These are phyloP conservation scores for Naematelia aurantialba DNA, from an alignment of 768 basidiomycete genomes.

Conservation along the genomic window DNA sequence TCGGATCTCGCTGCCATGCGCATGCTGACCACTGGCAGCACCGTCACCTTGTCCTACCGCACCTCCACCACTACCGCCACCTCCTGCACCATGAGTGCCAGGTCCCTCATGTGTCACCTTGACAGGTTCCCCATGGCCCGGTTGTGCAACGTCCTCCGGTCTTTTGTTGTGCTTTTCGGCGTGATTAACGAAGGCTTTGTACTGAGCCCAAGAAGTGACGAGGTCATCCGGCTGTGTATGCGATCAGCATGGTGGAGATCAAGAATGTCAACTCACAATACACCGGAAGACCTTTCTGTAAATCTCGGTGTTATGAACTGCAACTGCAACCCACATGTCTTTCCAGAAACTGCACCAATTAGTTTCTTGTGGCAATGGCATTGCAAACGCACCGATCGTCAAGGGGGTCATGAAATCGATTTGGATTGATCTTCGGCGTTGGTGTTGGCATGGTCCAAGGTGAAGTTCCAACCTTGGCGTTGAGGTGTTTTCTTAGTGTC, in stretches of 20 bases:
- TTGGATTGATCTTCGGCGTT: slow-evolving; percentile 68
- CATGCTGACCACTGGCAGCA: not conserved
- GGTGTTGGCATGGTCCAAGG: slow-evolving; percentile 64
- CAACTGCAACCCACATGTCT: slow-evolving; percentile 78
- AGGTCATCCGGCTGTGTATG: slow-evolving; percentile 71
- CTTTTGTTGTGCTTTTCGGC: slow-evolving; percentile 50
- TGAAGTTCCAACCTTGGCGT: slow-evolving; percentile 57
- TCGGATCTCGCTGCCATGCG: not conserved
- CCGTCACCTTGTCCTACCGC: slow-evolving; percentile 43
- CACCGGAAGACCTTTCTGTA: slow-evolving; percentile 92
- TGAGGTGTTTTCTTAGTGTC: slow-evolving; percentile 59
- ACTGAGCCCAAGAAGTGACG: slow-evolving; percentile 92
- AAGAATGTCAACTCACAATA: slow-evolving; percentile 49
- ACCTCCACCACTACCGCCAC: slow-evolving; percentile 51
- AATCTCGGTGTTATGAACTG: slow-evolving; percentile 90
- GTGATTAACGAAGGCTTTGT: slow-evolving; percentile 69
- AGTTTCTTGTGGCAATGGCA: not conserved
- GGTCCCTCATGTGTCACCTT: slow-evolving; percentile 47
- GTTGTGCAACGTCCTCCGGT: slow-evolving; percentile 45
- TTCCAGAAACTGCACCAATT: slow-evolving; percentile 66
- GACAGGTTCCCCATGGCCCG: slow-evolving; percentile 39
- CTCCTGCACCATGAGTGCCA: slow-evolving; percentile 50
- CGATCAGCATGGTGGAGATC: not conserved
- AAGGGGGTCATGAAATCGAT: slow-evolving; percentile 84
- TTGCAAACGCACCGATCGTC: slow-evolving; percentile 53